Base-by-base conservation (phyloP, 1,139 yeast genomes). In the Pichia terricola region DNA sequence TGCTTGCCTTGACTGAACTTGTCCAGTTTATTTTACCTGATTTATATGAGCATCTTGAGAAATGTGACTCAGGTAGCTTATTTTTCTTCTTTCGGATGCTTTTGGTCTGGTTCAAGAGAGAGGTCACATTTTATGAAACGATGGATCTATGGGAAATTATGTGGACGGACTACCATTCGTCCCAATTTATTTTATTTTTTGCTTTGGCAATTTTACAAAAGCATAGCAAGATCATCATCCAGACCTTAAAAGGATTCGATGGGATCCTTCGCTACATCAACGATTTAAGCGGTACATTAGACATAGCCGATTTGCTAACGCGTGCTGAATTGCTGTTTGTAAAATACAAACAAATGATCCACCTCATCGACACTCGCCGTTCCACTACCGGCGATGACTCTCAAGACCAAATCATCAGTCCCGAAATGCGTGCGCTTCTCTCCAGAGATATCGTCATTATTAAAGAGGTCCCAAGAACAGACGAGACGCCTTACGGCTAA, bases 81-180 rank as follows among this genome's bases (percentile, higher is more conserved):
- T 91, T 91, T 61, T 91, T 91, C 70, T 88, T 89, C 56, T 91
- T 94, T 69, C 69, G 98, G 48, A 89, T 91, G 97, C 67, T 91
- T 22, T 68, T 91, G 38, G 96, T 91, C 3, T 88, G 96, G 96
- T 94, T 77, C 61, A 91, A 94, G 61, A 77, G 99, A 43, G 99
- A 91, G 60, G 81, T 94, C 51, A 75, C 73, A 35, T 87, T 94
- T 76, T 76, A 77, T 44, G 88, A 86, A 48, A 86, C 87, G 2
- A 66, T 84, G 55, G 67, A 76, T 31, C 69, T 91, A 36, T 91
- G 97, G 98, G 97, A 94, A 59, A 79, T 84, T 1, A 68, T 91
- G 47, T 87, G 94, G 81, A 89, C 97, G 0, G 94, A 91, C 63
- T 81, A 67, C 58, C 79, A 84, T 56, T 75, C 89, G 1, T 79